Evolutionary conservation across 202 grass and related monocot species (phyloP), one percentile per base, ranked within the genome.

Genomic region (Alloteropsis angusta): DNA sequence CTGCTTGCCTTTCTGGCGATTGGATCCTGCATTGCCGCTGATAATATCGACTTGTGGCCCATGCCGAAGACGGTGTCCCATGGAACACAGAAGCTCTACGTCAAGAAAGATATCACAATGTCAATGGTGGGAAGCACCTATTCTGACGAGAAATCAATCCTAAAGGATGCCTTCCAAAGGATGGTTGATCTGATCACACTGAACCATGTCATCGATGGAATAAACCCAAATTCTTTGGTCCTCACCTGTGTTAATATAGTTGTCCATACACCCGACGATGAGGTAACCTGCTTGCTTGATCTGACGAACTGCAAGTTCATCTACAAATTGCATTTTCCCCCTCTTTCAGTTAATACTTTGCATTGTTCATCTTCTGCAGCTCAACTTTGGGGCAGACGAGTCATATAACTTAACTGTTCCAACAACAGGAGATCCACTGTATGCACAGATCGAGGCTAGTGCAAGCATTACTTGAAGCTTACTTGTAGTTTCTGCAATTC

Each of bases 151-250:
- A 90, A 87, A 64, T 79, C 56, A 19, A 85, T 98, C 63, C 75
- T 95, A 72, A 98, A 95, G 82, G 92, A 93, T 5, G 92, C 92
- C 26, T 95, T 98, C 77, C 78, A 87, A 61, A 90, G 92, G 77
- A 89, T 85, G 82, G 44, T 95, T 28, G 73, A 84, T 79, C 49
- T 86, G 37, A 57, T 98, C 44, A 69, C 93, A 66, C 83, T 71
- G 30, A 77, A 82, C 85, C 91, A 98, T 42, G 65, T 49, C 1
- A 47, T 86, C 12, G 85, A 90, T 35, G 81, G 83, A 60, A 60
- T 41, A 23, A 55, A 74, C 53, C 83, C 71, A 38, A 83, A 45
- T 34, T 87, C 82, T 54, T 34, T n/a, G 28, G 66, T 89, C 48
- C 85, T 98, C 41, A 75, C 71, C 5, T 84, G 89, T 38, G 66